phyloP scores from a whole-genome alignment of 2,329 filamentous ascomycete species.

The Cyclaneusma minus region DNA sequence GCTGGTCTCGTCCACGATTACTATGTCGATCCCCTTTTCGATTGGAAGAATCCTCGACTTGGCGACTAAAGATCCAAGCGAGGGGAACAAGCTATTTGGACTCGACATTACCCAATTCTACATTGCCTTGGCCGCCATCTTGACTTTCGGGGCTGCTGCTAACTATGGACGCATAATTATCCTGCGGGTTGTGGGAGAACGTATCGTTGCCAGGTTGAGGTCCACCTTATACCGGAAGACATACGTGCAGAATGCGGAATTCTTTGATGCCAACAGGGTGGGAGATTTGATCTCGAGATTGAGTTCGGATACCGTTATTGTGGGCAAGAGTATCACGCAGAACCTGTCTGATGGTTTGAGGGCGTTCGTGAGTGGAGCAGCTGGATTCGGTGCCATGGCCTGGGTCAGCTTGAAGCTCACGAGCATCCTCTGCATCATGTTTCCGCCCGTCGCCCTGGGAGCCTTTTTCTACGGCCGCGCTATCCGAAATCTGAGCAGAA shows the following conservation, averaged over 20 bases:
- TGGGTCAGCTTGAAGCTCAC: slow-evolving; percentile 88
- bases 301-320: slow-evolving; percentile 91
- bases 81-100: slow-evolving; percentile 63
- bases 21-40: slow-evolving; percentile 92
- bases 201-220: slow-evolving; percentile 79
- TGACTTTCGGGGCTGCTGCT: slow-evolving; percentile 71
- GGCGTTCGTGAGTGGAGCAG: slow-evolving; percentile 75
- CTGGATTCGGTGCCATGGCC: slow-evolving; percentile 87
- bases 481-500: slow-evolving; percentile 77
- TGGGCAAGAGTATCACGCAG: slow-evolving; percentile 96
- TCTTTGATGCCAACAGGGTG: slow-evolving; percentile 95
- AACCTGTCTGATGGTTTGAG: slow-evolving; percentile 94
- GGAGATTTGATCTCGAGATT: slow-evolving; percentile 92
- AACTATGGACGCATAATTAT: slow-evolving; percentile 93
- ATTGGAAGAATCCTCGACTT: slow-evolving; percentile 92
- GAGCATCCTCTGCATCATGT: slow-evolving; percentile 70
- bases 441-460: slow-evolving; percentile 78
- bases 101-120: slow-evolving; percentile 82
- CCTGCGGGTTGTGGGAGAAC: slow-evolving; percentile 83
- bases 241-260: slow-evolving; percentile 94
- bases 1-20: slow-evolving; percentile 78
- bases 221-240: slow-evolving; percentile 84
- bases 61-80: slow-evolving; percentile 56
- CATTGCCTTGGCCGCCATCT: slow-evolving; percentile 55
- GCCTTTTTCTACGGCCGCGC: slow-evolving; percentile 85